Base-by-base conservation (phyloP, 768 basidiomycete species). In the Boletus rex-veris region DNA sequence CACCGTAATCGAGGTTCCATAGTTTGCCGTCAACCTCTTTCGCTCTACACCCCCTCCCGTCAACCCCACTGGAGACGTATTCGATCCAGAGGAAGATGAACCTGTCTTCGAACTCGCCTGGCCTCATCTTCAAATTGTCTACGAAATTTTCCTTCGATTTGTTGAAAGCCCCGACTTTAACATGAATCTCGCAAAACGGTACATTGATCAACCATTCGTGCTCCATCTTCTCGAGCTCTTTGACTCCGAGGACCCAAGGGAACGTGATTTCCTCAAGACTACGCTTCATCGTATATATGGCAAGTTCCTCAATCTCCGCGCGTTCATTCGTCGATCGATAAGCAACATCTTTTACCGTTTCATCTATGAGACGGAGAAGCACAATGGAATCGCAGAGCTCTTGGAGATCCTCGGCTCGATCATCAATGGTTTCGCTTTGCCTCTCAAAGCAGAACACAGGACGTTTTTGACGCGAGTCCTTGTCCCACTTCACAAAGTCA, bases 321-420 rank as follows among this genome's bases (percentile, higher is more conserved):
- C 97, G 37, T 98, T 98, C 74, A 98, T 99, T 65, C 89, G 97
- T 50, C 86, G 97, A 54, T 98, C 96, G 54, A 98, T 99, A 82
- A 97, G 96, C 79, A 97, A 98, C 65, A 95, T 99, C 64, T 99
- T 99, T 72, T 98, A 97, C 81, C 87, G 95, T 66, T 99, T 98
- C 77, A 80, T 98, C 63, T 99, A 99, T 74, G 97, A 99, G 72
- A 93, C 94, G 1, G 97, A 99, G 69, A 85, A 97, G 44, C 96
- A 99, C 79, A 99, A 99, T 68, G 97, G 97, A 36, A 98, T 99
- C 63, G 97, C 97, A 28, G 97, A 99, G 70, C 82, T 99, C 45
- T 78, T 99, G 50, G 97, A 99, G 73, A 99, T 99, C 56, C 80
- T 99, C 44, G 97, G 97, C 11, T 98, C 95, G 21, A 99, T 99